Conservation (phyloP, 2,329 filamentous ascomycete genomes). For the Cytospora chrysosperma region DNA sequence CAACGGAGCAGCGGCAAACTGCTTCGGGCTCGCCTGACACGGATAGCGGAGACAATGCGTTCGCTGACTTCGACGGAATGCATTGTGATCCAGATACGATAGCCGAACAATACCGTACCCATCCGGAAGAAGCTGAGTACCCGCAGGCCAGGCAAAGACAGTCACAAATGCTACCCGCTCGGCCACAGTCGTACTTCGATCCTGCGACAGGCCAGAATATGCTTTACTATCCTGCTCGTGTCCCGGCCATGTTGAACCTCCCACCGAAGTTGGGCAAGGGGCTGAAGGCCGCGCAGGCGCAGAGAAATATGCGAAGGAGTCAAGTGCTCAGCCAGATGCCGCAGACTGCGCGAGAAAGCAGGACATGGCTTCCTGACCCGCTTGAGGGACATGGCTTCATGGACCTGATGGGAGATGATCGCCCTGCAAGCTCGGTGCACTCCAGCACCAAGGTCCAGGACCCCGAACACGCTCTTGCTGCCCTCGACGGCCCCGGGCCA, state of each 20-base stretch:
- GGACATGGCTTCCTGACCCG: constrained; percentile 49
- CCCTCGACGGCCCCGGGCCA: constrained; percentile 1
- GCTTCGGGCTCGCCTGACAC: constrained; percentile 60
- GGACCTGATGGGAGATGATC: constrained; percentile 18
- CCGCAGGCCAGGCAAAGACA: constrained; percentile 24
- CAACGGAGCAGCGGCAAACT: constrained; percentile 41
- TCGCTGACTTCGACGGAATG: constrained; percentile 79
- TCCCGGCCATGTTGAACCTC: constrained; percentile 89
- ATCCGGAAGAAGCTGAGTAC: constrained; percentile 24
- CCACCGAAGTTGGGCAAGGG: constrained; percentile 82
- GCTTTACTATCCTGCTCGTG: constrained; percentile 93
- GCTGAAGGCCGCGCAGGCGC: constrained; percentile 53
- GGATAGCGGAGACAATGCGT: constrained; percentile 65
- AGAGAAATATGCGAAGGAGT: constrained; percentile 67
- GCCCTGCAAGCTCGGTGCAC: constrained; percentile 6
- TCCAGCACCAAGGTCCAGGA: constrained; percentile 17
- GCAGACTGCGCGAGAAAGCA: constrained; percentile 36
- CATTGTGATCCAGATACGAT: constrained; percentile 61
- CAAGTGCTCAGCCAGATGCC: constrained; percentile 68
- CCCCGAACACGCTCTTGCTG: constrained; percentile 15
- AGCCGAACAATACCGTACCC: constrained; percentile 27
- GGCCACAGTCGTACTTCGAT: constrained; percentile 60
- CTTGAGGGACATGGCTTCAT: constrained; percentile 36
- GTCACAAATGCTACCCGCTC: constrained; percentile 30
- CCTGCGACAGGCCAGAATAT: constrained; percentile 72